These are phyloP conservation scores for Podaxis sp. DNA, from an alignment of 768 basidiomycete species.

Conservation along the genomic window DNA sequence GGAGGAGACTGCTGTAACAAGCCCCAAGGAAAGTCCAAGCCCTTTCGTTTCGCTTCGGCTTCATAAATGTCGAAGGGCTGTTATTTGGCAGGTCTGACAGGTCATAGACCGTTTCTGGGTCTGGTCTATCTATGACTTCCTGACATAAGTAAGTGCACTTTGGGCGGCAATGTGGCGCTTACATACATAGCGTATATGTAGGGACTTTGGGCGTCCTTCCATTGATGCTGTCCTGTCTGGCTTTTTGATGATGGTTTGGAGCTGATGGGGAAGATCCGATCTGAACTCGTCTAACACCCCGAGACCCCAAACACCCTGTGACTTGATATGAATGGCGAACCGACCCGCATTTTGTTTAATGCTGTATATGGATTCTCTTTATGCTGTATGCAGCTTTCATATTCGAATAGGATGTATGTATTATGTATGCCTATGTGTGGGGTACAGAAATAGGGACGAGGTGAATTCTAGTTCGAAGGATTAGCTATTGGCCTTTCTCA, in stretches of 20 bases:
- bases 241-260: not conserved
- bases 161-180: not conserved
- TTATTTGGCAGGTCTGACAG: not conserved
- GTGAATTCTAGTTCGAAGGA: no score
- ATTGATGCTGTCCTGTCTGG: conserved; percentile 10
- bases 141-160: not conserved
- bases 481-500: no score
- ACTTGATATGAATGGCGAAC: not conserved
- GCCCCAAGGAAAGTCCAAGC: not conserved
- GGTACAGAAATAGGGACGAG: no score
- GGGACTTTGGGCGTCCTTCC: conserved; percentile 3
- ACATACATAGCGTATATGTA: not conserved
- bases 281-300: not conserved
- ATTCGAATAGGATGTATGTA: no score
- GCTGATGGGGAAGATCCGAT: not conserved
- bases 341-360: not conserved
- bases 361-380: no score
- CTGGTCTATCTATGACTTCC: not conserved
- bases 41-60: not conserved
- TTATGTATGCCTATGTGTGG: no score
- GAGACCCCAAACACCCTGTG: not conserved
- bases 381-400: no score
- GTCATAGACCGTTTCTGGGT: not conserved
- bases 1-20: not conserved
- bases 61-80: no score